Conservation (phyloP, 2,329 filamentous ascomycete species). For the Chaetomium olivaceum region DNA sequence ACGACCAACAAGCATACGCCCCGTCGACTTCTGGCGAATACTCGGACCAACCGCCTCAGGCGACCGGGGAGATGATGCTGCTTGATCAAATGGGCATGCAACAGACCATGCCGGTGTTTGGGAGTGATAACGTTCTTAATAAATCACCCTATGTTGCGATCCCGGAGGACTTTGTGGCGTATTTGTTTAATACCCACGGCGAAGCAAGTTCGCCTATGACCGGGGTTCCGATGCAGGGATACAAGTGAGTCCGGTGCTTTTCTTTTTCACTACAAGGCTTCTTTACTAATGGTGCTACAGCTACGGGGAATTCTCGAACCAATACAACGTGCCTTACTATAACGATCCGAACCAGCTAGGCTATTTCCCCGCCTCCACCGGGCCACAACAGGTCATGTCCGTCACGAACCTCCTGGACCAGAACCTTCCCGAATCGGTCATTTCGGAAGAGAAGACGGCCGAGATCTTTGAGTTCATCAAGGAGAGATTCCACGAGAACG, state of each 20-base stretch:
- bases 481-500: slow-evolving; percentile 77
- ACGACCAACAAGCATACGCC: slow-evolving; percentile 40
- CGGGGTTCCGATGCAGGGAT: slow-evolving; percentile 51
- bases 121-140: slow-evolving; percentile 72
- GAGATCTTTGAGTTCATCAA: slow-evolving; percentile 81
- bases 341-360: slow-evolving; percentile 51
- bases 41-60: slow-evolving; percentile 46
- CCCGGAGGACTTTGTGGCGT: slow-evolving; percentile 84
- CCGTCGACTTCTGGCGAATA: slow-evolving; percentile 47
- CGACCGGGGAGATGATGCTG: slow-evolving; percentile 57
- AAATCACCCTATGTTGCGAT: slow-evolving; percentile 83
- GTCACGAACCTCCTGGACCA: slow-evolving; percentile 83
- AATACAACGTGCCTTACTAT: slow-evolving; percentile 53
- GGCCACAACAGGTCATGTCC: slow-evolving; percentile 80
- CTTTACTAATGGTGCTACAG: slow-evolving; percentile 41
- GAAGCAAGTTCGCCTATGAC: slow-evolving; percentile 52
- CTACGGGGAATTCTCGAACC: slow-evolving; percentile 54
- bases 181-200: slow-evolving; percentile 72
- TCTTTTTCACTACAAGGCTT: no score
- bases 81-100: slow-evolving; percentile 63
- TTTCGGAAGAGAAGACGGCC: slow-evolving; percentile 85
- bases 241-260: slow-evolving; percentile 49
- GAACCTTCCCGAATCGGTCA: slow-evolving; percentile 72
- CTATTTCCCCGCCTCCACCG: slow-evolving; percentile 57
- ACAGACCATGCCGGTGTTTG: slow-evolving; percentile 82